Conservation (phyloP, 2,329 filamentous ascomycete genomes). For the Lachnum nothofagi region DNA sequence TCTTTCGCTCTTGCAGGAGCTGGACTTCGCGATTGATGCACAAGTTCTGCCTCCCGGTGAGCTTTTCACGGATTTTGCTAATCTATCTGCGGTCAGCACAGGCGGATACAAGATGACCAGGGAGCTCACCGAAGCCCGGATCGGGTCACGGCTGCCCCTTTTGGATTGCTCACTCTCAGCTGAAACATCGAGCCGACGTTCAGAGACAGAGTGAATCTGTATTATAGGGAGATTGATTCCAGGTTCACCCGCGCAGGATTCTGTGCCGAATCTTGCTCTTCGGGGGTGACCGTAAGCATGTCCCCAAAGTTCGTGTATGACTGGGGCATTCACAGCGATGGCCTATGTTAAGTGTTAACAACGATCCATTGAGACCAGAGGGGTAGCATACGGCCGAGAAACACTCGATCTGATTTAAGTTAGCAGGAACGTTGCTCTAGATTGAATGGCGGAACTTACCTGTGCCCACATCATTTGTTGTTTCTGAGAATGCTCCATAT, state of each 20-base stretch:
- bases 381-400: conserved; percentile 21
- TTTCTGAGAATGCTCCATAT: not conserved
- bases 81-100: too few species aligned
- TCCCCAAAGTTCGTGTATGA: conserved; percentile 22
- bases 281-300: conserved; percentile 14
- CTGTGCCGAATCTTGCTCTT: conserved; percentile 10
- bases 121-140: too few species aligned
- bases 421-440: not conserved
- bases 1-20: not conserved
- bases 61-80: not conserved
- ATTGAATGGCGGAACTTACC: conserved; percentile 2
- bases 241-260: conserved; percentile 6
- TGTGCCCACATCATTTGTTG: conserved; percentile 20
- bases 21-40: not conserved
- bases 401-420: conserved; percentile 18
- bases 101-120: too few species aligned
- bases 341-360: conserved; percentile 13
- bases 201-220: too few species aligned
- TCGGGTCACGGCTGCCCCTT: too few species aligned
- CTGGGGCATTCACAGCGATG: conserved; percentile 22
- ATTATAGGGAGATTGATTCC: too few species aligned
- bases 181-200: too few species aligned
- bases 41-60: too few species aligned
- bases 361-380: too few species aligned
- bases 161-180: too few species aligned